Evolutionary conservation across 2,329 filamentous ascomycete genomes (phyloP), one percentile per base, ranked within the genome.

Genomic region (Aulographum hederae): DNA sequence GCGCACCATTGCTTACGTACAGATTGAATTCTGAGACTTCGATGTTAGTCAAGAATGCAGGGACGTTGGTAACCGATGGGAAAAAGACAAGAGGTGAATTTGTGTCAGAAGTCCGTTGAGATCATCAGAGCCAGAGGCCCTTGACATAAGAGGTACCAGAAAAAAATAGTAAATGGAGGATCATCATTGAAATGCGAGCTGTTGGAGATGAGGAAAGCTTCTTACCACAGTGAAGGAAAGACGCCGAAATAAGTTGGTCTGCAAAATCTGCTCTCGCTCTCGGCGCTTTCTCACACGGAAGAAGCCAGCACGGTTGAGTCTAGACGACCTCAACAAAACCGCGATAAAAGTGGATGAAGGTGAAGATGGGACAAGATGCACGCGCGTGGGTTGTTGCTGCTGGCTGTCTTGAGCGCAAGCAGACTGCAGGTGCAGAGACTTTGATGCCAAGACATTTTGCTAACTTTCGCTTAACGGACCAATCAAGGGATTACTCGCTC

Each of bases 131-230:
- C 51, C 58, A 62, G 36, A 60, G 49, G 48, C 49, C 65, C 64
- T 73, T 89, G 76, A 80, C 71, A 82, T 82, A 89, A 92, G 84
- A 92, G 84, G 82, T 92, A 84, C 82, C 82, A 92, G 80, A 91
- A 85, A 77, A 63, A 41, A 47, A 61, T 62, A 58, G 57, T 58
- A 52, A 57, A 53, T 60, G 63, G 62, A 59, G 64, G 63, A 39
- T 41, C 72, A 67, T 86, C 79, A 85, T 23, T 86, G 33, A 30
- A 29, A 35, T 26, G 32, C 13, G n/a, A n/a, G n/a, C n/a, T n/a
- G 34, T 26, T 28, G 33, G 16, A 4, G 10, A 4, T 21, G 16
- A 6, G n/a, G n/a, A n/a, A n/a, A n/a, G n/a, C n/a, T n/a, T n/a
- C n/a, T n/a, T n/a, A n/a, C n/a, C n/a, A n/a, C n/a, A n/a, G n/a